Base-by-base conservation (phyloP, 2,329 filamentous ascomycete genomes). In the Polytolypa hystricis region DNA sequence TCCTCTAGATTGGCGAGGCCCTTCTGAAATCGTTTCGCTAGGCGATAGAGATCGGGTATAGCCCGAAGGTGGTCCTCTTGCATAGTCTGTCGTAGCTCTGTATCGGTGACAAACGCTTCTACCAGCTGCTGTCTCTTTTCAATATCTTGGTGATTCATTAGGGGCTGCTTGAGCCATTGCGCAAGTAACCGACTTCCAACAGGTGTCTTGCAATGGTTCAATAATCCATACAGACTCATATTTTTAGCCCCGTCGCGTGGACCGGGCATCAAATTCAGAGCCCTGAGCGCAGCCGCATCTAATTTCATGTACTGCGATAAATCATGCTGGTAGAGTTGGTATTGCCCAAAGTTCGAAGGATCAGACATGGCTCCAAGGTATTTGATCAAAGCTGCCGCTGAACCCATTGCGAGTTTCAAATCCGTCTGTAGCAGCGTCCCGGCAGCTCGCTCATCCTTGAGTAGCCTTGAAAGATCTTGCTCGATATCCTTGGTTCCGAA, bases 151-250 rank as follows among this genome's bases (percentile, higher is more conserved):
- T 84, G 77, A 62, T 74, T 84, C 91, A 98, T 98, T 26, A 98
- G 65, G 0, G 91, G 91, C 58, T 98, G 91, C 62, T 98, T 98
- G 36, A 98, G 68, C 91, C 91, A 98, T 55, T 98, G 93, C 1
- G 89, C 81, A 19, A 98, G 67, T 40, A 98, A 60, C 32, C 93
- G 74, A 51, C 87, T 93, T 10, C 91, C 91, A 1, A 93, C 79
- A 0, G 91, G 84, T 1, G 91, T 98, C 60, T 94, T 96, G 77
- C 91, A 98, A 59, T 96, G 87, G 51, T 98, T 96, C 28, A 98
- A 69, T 12, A 98, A 66, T 0, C 91, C 91, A 50, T 84, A 98
- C 35, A 98, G 59, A 54, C 87, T 96, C 91, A 98, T 98, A 1
- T 77, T 93, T 66, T 95, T 96, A n/a, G 85, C 75, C 2, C 91